These are phyloP conservation scores for Suhomyces emberorum DNA, from an alignment of 805 yeast genomes.

Conservation along the genomic window DNA sequence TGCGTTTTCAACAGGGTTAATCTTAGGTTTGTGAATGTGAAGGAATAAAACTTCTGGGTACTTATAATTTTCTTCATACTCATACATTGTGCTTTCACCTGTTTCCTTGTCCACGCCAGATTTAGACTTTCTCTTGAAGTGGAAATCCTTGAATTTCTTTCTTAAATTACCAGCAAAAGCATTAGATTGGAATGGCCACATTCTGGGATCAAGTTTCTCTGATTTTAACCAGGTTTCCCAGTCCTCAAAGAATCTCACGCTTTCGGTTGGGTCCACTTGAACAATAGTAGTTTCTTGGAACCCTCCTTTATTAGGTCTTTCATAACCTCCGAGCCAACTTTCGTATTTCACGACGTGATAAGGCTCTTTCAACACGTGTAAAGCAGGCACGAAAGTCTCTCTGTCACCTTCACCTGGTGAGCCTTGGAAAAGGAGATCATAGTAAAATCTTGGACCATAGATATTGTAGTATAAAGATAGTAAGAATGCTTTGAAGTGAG, in stretches of 20 bases:
- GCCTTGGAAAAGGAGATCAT: conserved; percentile 34
- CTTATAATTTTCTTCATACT: conserved; percentile 5
- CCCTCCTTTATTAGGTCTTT: conserved; percentile 3
- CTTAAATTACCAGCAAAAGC: conserved; percentile 10
- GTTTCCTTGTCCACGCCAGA: conserved; percentile 1
- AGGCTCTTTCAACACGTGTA: conserved; percentile 32
- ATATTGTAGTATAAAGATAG: conserved; percentile 35
- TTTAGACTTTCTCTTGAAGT: background rate
- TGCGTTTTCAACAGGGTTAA: conserved; percentile 14
- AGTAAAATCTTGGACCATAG: conserved; percentile 27
- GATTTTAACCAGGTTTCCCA: conserved; percentile 27
- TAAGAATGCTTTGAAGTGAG: conserved; percentile 28
- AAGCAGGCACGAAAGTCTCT: conserved; percentile 38
- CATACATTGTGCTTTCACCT: conserved; percentile 1
- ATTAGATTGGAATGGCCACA: conserved; percentile 16
- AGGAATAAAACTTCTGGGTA: conserved; percentile 18
- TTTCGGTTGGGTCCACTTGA: conserved; percentile 19
- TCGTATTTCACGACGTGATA: conserved; percentile 27
- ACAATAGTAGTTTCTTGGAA: conserved; percentile 24
- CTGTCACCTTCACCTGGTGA: conserved; percentile 33
- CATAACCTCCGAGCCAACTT: conserved; percentile 21
- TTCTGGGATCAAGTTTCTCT: conserved; percentile 15
- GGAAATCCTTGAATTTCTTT: conserved; percentile 10
- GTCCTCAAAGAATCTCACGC: conserved; percentile 11
- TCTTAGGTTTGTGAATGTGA: conserved; percentile 21